A percentile compares a stretch with the other conserved stretches of the same genome.
These are phyloP conservation scores for Plasmodium adleri DNA, from an alignment of 169 alveolate genomes.

Conservation along the genomic window DNA sequence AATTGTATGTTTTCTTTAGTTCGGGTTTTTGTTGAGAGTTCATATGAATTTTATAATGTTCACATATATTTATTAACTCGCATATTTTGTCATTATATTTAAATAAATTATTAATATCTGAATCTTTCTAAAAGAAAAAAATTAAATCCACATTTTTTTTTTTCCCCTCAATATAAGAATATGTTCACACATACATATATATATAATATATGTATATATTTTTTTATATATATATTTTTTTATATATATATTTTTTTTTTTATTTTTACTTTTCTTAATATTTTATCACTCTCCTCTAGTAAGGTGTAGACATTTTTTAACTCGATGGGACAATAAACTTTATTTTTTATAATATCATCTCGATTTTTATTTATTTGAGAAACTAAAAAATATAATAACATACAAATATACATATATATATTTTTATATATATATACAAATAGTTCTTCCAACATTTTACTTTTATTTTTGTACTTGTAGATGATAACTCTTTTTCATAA, in stretches of 20 bases:
- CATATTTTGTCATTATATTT: conserved; percentile 20
- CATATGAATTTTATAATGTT: conserved; percentile 25
- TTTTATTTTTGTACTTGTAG: conserved; percentile 41
- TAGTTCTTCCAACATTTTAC: neutral
- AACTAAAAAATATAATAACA: conserved; percentile 7
- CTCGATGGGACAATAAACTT: conserved; percentile 67
- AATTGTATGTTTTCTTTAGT: conserved; percentile 48
- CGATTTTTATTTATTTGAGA: conserved; percentile 47
- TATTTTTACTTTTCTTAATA: conserved; percentile 34
- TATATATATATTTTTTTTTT: neutral
- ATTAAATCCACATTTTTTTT: too few relatives aligned
- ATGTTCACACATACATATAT: conserved; percentile 8
- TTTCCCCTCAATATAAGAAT: neutral
- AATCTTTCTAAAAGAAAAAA: conserved; percentile 11
- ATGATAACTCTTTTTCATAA: conserved; percentile 48
- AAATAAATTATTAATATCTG: neutral
- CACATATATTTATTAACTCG: conserved; percentile 23
- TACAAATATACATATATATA: too few relatives aligned
- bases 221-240: neutral
- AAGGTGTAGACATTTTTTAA: conserved; percentile 56
- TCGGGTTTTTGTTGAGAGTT: conserved; percentile 30
- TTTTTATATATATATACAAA: too few relatives aligned
- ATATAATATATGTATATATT: neutral
- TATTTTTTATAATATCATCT: conserved; percentile 65
- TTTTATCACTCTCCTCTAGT: conserved; percentile 46